Evolutionary conservation across 257 asterid species (phyloP).

Genomic region (Gardenia jasminoides): DNA sequence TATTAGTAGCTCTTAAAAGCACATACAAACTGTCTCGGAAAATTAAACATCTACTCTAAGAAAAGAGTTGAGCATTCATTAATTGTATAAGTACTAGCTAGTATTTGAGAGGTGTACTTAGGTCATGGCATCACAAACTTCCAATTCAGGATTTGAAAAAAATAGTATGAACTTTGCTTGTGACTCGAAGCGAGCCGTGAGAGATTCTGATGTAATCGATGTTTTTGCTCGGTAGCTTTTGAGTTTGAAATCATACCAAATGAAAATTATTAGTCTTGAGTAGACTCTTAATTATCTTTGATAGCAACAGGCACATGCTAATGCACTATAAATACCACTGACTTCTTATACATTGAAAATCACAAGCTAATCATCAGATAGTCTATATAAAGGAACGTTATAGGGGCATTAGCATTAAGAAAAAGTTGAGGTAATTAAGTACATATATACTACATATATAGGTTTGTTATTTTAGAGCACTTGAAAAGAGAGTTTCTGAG

Average conservation of each 20-base stretch:
- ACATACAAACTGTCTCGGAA: too few relatives aligned
- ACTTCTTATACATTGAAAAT: background rate
- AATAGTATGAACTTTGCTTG: too few relatives aligned
- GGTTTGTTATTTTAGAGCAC: background rate
- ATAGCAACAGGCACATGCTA: background rate
- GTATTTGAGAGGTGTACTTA: too few relatives aligned
- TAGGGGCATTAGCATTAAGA: background rate
- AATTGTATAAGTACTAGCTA: too few relatives aligned
- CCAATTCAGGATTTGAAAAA: too few relatives aligned
- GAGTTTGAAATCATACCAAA: background rate
- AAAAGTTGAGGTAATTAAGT: background rate
- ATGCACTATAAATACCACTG: constrained; percentile 7
- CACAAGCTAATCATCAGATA: background rate
- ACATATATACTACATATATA: background rate
- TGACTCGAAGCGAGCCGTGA: too few relatives aligned
- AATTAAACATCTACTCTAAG: too few relatives aligned
- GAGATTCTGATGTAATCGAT: too few relatives aligned
- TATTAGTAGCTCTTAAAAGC: too few relatives aligned
- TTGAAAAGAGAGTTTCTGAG: background rate
- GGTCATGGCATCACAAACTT: too few relatives aligned
- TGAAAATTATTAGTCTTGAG: background rate
- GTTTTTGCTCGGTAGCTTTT: background rate
- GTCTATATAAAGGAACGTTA: background rate
- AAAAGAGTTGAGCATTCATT: too few relatives aligned
- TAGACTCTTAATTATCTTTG: background rate